Evolutionary conservation across 2,329 filamentous ascomycete genomes (phyloP), one percentile per base, ranked within the genome.

Genomic region (Cytospora piceicola): DNA sequence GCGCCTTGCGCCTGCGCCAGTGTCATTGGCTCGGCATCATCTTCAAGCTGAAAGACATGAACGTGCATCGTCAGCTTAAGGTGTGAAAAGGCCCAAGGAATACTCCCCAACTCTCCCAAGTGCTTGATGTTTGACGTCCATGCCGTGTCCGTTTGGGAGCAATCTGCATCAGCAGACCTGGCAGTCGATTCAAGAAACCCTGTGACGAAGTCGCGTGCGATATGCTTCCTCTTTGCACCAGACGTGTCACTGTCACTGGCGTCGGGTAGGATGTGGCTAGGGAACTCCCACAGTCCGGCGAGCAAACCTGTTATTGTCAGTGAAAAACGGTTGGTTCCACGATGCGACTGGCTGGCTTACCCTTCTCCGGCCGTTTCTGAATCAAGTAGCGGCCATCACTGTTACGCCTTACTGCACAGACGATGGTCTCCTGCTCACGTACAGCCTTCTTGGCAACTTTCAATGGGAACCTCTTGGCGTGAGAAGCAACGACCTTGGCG

Each of bases 41-140:
- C 71, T 2, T 74, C 72, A 4, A 82, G 15, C 15, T 77, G 75
- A 67, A 86, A 85, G 0, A 83, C 64, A 39, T 85, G 82, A 3
- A 87, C 84, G 67, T 86, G 82, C 85, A 86, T 87, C 1, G 80
- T 83, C 68, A 86, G 72, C 73, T 80, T 83, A 1, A 87, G 72
- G 63, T 87, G 85, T 0, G 84, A 86, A 67, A 86, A 87, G 8
- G 83, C 72, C 85, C 85, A 87, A 0, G 83, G 83, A 15, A 87
- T 79, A 53, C 75, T 82, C 0, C 81, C 84, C n/a, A 86, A 68
- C 36, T 83, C 81, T 0, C 73, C 73, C 0, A 75, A 67, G 53
- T 81, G 72, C 56, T 74, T 76, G 22, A 77, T 51, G 11, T 39
- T 49, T 15, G 34, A 29, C n/a, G 39, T 39, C 39, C 22, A 34